Evolutionary conservation across 805 yeast species (phyloP), one percentile per base, ranked within the genome.

Genomic region (Candida coleopterorum): DNA sequence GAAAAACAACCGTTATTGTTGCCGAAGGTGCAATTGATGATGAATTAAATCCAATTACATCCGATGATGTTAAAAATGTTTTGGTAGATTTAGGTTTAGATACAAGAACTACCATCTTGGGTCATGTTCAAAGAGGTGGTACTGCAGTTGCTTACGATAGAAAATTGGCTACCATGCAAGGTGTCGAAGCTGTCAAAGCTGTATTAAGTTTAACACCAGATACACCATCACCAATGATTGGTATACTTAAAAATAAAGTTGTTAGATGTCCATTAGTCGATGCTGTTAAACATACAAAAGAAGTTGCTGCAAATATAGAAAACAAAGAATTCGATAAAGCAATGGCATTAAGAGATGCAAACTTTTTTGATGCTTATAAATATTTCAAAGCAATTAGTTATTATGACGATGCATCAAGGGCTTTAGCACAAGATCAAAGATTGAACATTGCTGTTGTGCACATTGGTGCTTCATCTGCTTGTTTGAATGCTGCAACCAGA

Each of bases 111-210:
- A 82, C 90, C 34, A 80, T 83, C 4, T 63, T 82, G 48, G 90
- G 90, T 17, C 90, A 82, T 48, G 89, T 82, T 29, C 90, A 82
- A 63, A 71, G 90, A 64, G 90, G 90, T 63, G 90, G 90, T 52
- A 71, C 82, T 16, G 87, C 90, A 1, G 86, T 79, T 33, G 86
- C 88, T 1, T 79, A 64, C 48, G 90, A 82, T 55, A 66, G 90
- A 49, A 58, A 77, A 51, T 59, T 83, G 44, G 88, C 88, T 24
- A 82, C 90, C 16, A 53, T 82, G 45, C 90, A 82, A 66, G 90
- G 89, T 62, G 88, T 81, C 32, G 89, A 81, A 48, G 89, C 89
- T 5, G 87, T 82, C 34, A 72, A 77, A 45, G 88, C 88, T 1
- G 82, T 82, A 9, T 65, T 83, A 52, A 85, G 79, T 38, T 60